These are phyloP conservation scores for Powellomyces hirtus DNA, from an alignment of 192 early-diverging fungal genomes.

Conservation along the genomic window DNA sequence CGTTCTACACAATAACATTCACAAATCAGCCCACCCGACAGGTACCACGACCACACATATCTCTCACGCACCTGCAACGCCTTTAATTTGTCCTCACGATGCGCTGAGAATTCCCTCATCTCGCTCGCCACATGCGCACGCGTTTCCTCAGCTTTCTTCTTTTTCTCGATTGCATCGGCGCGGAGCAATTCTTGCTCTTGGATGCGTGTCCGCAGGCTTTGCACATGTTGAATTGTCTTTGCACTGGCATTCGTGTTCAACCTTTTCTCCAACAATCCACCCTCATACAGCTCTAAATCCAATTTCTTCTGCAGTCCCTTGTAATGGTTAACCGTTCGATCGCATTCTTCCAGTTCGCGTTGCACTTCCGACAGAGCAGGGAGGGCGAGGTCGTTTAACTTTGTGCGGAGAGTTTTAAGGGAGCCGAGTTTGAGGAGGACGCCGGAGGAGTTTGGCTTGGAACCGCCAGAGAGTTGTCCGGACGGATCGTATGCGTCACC, in stretches of 20 bases:
- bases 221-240: conserved; percentile 57
- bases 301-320: conserved; percentile 56
- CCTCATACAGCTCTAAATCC: conserved; percentile 73
- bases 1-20: conserved; percentile 43
- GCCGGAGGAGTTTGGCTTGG: conserved; percentile 69
- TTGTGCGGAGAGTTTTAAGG: conserved; percentile 58
- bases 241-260: conserved; percentile 73
- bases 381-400: conserved; percentile 33
- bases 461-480: conserved; percentile 91
- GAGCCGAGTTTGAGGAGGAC: conserved; percentile 74
- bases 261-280: conserved; percentile 70
- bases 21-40: background rate
- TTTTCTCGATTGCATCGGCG: conserved; percentile 42
- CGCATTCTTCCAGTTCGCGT: conserved; percentile 51
- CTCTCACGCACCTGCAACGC: conserved; percentile 70
- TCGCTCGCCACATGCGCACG: conserved; percentile 67
- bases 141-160: conserved; percentile 47
- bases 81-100: conserved; percentile 87
- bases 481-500: conserved; percentile 97
- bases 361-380: conserved; percentile 49
- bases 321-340: conserved; percentile 55
- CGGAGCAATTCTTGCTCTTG: conserved; percentile 46
- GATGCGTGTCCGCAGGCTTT: conserved; percentile 55
- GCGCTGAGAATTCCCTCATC: conserved; percentile 84
- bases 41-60: no score